These are phyloP conservation scores for Aspergillus fijiensis DNA, from an alignment of 2,329 filamentous ascomycete genomes.

Conservation along the genomic window DNA sequence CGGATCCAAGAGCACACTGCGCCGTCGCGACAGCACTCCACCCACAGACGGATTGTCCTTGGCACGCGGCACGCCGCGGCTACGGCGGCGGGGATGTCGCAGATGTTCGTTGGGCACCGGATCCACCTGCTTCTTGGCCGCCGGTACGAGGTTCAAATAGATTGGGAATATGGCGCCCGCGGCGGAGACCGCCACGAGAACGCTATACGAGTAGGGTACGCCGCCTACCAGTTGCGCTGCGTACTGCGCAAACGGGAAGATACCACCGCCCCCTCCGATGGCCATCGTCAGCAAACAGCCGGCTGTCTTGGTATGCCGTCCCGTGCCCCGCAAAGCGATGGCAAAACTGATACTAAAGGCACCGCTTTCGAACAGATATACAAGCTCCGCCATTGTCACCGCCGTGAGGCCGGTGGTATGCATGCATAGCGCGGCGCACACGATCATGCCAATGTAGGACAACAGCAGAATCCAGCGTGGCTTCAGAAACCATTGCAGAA, in stretches of 20 bases:
- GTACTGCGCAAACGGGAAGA: constrained; percentile 57
- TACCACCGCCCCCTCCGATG: constrained; percentile 54
- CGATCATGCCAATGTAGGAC: constrained; percentile 54
- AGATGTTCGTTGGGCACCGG: constrained; percentile 44
- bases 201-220: constrained; percentile 52
- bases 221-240: constrained; percentile 43
- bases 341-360: constrained; percentile 61
- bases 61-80: constrained; percentile 22
- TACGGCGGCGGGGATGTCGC: constrained; percentile 28
- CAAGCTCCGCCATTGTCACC: constrained; percentile 50
- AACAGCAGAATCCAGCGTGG: constrained; percentile 58
- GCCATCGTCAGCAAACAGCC: constrained; percentile 54
- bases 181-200: constrained; percentile 54
- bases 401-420: constrained; percentile 46
- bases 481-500: constrained; percentile 55
- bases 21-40: constrained; percentile 31
- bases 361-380: constrained; percentile 62
- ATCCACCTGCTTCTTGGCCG: constrained; percentile 53
- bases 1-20: constrained; percentile 28
- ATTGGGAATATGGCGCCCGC: constrained; percentile 55
- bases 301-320: constrained; percentile 58
- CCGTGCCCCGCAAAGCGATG: constrained; percentile 58
- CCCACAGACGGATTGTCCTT: constrained; percentile 32
- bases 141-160: constrained; percentile 52
- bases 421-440: constrained; percentile 55